Conservation (phyloP, 2,329 filamentous ascomycete species). For the Proliferodiscus dingleyae region DNA sequence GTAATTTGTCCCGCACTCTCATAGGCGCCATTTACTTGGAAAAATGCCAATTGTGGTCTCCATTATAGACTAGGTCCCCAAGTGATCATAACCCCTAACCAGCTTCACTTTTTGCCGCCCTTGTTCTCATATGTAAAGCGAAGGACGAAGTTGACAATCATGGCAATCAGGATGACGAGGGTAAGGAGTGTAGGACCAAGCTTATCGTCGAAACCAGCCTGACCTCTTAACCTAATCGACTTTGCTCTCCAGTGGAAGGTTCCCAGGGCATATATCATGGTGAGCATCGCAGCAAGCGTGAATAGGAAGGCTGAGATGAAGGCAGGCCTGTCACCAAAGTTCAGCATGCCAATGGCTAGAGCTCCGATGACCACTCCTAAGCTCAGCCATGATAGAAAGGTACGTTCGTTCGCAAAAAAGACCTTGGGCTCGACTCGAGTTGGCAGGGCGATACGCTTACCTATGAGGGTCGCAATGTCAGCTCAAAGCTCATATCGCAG, state of each 20-base stretch:
- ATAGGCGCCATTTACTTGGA: background rate
- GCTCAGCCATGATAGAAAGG: conserved; percentile 99
- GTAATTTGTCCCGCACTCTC: background rate
- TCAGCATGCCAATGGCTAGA: conserved; percentile 92
- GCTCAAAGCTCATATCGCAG: background rate
- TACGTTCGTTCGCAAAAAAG: conserved; percentile 99
- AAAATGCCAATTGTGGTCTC: too few species aligned
- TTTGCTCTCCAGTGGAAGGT: conserved; percentile 98
- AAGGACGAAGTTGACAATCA: conserved; percentile 94
- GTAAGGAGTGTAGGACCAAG: conserved; percentile 90
- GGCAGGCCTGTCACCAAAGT: conserved; percentile 92
- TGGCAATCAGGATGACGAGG: conserved; percentile 77
- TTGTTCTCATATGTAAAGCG: conserved; percentile 50
- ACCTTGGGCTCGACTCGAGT: conserved; percentile 98
- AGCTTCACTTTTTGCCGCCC: conserved; percentile 6
- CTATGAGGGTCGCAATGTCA: conserved; percentile 40
- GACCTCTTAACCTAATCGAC: conserved; percentile 83
- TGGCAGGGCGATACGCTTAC: conserved; percentile 96
- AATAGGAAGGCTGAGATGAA: conserved; percentile 93
- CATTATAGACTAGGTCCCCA: too few species aligned
- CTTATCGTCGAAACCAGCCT: conserved; percentile 94
- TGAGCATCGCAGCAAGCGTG: conserved; percentile 87
- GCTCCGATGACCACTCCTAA: conserved; percentile 98
- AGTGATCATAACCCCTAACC: too few species aligned
- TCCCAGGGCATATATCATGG: conserved; percentile 90